phyloP scores from a whole-genome alignment of 1,284 basidiomycete species.

The Trametes sp. region DNA sequence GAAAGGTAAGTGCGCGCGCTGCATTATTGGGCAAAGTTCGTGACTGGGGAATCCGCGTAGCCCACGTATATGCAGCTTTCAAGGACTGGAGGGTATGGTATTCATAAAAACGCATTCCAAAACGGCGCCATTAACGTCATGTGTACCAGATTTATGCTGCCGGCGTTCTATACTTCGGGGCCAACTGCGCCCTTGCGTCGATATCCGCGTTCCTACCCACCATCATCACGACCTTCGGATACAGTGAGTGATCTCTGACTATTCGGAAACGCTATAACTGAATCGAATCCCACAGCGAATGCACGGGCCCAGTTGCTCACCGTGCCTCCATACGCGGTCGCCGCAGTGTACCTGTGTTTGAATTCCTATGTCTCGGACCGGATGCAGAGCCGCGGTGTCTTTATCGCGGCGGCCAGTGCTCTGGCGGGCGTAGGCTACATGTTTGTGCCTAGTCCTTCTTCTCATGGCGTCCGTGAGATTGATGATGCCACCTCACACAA shows the following conservation, averaged over 20 bases:
- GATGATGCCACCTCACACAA: too few species aligned
- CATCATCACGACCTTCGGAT: conserved; percentile 78
- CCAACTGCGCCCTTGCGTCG: conserved; percentile 81
- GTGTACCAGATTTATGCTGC: conserved; percentile 37
- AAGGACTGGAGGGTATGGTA: conserved; percentile 71
- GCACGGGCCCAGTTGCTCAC: conserved; percentile 75
- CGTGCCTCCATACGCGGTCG: conserved; percentile 84
- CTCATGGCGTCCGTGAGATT: too few species aligned
- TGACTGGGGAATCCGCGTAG: conserved; percentile 42
- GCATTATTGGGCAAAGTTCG: neutral
- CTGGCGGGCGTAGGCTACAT: conserved; percentile 73
- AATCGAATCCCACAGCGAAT: conserved; percentile 44
- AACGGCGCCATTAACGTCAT: too few species aligned
- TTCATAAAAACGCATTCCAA: too few species aligned
- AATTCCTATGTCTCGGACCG: conserved; percentile 77
- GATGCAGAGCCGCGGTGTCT: conserved; percentile 72
- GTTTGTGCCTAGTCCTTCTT: conserved; percentile 46
- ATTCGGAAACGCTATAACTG: too few species aligned
- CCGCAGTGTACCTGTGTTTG: conserved; percentile 70
- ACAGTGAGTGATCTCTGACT: too few species aligned
- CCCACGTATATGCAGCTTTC: conserved; percentile 69
- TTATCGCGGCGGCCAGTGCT: conserved; percentile 57
- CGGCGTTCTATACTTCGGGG: conserved; percentile 76
- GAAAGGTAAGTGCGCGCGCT: conserved; percentile 53
- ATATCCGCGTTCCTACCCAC: conserved; percentile 88